Evolutionary conservation across 164 flowering plant genomes (phyloP).

Genomic region (Macadamia tetraphylla): DNA sequence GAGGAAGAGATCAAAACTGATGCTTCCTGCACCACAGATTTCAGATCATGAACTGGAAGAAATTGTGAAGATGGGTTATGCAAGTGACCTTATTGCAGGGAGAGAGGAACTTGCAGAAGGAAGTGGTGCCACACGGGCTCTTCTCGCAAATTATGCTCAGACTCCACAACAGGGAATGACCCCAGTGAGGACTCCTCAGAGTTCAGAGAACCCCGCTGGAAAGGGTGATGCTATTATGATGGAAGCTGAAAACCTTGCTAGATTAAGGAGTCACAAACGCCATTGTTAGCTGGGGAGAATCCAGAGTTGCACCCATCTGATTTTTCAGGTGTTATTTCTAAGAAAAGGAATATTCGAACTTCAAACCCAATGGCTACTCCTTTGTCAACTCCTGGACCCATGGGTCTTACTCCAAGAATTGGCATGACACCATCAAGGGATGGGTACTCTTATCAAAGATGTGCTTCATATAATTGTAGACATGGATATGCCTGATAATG

Average conservation of each 20-base stretch:
- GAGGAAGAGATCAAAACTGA: slow-evolving; percentile 81
- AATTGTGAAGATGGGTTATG: slow-evolving; percentile 93
- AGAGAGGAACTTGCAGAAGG: slow-evolving; percentile 75
- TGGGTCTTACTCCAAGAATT: slow-evolving; percentile 73
- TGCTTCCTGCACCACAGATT: slow-evolving; percentile 96
- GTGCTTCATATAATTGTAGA: slow-evolving; percentile 93
- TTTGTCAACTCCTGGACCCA: slow-evolving; percentile 74
- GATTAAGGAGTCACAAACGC: slow-evolving; percentile 95
- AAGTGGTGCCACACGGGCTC: slow-evolving; percentile 88
- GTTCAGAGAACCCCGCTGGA: slow-evolving; percentile 86
- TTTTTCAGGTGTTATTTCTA: slow-evolving; percentile 98
- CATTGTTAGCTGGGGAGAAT: slow-evolving; percentile 91
- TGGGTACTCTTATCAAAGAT: slow-evolving; percentile 66
- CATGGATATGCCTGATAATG: slow-evolving; percentile 62
- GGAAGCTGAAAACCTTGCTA: slow-evolving; percentile 96
- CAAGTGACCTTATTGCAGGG: slow-evolving; percentile 75
- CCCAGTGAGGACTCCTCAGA: slow-evolving; percentile 69
- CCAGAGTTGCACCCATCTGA: slow-evolving; percentile 98
- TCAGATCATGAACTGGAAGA: slow-evolving; percentile 94
- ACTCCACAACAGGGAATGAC: slow-evolving; percentile 87
- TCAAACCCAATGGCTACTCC: slow-evolving; percentile 92
- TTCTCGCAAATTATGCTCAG: slow-evolving; percentile 78
- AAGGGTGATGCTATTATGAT: slow-evolving; percentile 97
- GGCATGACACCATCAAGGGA: slow-evolving; percentile 92
- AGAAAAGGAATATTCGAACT: slow-evolving; percentile 75